A percentile compares a stretch with the other conserved stretches of the same genome.
phyloP scores from a whole-genome alignment of 441 rosid species.

The Codiaeum variegatum region DNA sequence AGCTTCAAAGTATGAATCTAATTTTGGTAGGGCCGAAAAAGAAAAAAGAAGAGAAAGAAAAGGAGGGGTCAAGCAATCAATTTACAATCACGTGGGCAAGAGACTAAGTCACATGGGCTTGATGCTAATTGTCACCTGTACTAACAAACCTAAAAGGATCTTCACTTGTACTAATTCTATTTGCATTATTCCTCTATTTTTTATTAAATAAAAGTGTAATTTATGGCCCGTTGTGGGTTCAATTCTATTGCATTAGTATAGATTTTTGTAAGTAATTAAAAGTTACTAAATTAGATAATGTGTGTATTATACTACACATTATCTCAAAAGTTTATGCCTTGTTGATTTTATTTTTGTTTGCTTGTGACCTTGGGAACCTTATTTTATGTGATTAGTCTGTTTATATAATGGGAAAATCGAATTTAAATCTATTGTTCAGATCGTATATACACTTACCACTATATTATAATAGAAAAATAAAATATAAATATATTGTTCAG shows the following conservation, averaged over 20 bases:
- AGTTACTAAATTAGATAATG: neutral
- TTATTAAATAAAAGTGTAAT: neutral
- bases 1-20: neutral
- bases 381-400: too few species aligned
- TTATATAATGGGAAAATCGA: too few species aligned
- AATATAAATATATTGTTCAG: too few species aligned
- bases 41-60: neutral
- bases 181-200: neutral
- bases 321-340: too few species aligned
- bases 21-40: neutral
- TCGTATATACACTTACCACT: too few species aligned
- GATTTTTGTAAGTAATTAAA: neutral
- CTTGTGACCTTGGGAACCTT: too few species aligned
- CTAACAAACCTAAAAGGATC: neutral
- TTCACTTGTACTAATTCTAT: neutral
- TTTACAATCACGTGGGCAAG: conserved; percentile 20
- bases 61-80: neutral
- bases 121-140: conserved; percentile 13
- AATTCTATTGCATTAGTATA: neutral
- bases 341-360: too few species aligned
- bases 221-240: neutral
- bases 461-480: too few species aligned
- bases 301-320: neutral
- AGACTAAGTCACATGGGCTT: conserved; percentile 15
- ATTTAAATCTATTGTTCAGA: too few species aligned